phyloP scores from a whole-genome alignment of 1,284 basidiomycete species.

The Inonotus hispidus region DNA sequence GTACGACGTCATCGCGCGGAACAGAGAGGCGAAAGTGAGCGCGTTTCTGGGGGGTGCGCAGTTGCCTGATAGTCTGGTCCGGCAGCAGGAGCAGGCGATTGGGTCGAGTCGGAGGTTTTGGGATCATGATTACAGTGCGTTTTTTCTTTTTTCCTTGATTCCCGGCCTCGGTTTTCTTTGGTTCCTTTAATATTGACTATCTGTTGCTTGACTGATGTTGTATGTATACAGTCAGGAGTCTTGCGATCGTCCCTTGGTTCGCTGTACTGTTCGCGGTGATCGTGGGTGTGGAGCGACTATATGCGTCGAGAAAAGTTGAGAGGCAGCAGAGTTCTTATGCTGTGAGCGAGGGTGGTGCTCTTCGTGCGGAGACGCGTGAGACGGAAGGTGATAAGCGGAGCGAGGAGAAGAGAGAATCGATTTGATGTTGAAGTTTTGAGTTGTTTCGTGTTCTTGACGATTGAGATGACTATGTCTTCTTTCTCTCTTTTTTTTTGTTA shows the following conservation, averaged over 20 bases:
- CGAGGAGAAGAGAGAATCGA: not conserved
- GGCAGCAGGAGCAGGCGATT: constrained; percentile 32
- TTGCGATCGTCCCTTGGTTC: constrained; percentile 47
- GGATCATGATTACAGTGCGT: constrained; percentile 41
- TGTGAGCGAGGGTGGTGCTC: not conserved
- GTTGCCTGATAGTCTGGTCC: constrained; percentile 37
- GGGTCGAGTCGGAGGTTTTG: constrained; percentile 45
- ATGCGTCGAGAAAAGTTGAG: not conserved
- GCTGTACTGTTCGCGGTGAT: constrained; percentile 37
- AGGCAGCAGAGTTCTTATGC: no score
- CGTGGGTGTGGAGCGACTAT: constrained; percentile 31
- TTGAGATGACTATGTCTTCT: no score
- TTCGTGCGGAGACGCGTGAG: not conserved
- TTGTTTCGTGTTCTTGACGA: no score
- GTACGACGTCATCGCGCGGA: constrained; percentile 48
- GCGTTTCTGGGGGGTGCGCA: constrained; percentile 36
- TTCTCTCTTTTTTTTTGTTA: no score
- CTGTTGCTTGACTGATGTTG: not conserved
- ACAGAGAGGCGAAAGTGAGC: constrained; percentile 38
- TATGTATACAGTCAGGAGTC: constrained; percentile 34
- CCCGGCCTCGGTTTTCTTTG: not conserved
- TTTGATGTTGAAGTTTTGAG: no score
- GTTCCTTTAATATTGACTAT: not conserved
- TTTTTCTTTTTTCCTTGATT: not conserved
- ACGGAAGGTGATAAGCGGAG: not conserved